Percentiles rank a stretch among this genome's conserved stretches.
These are phyloP conservation scores for Arabidopsis suecica DNA, from an alignment of 345 rosid species.

Conservation along the genomic window DNA sequence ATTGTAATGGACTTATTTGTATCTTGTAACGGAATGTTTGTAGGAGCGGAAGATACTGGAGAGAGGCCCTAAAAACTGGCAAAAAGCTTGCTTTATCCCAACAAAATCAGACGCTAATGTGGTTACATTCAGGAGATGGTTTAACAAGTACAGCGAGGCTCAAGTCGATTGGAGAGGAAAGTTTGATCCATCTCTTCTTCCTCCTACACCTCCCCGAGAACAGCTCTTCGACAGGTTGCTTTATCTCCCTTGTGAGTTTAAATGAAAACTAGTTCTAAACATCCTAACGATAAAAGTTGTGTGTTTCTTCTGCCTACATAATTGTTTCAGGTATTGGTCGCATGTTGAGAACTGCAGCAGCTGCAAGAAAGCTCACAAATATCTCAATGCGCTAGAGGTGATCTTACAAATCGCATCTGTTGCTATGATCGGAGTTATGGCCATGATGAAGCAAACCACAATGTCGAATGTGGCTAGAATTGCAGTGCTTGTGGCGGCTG, in stretches of 20 bases:
- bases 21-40: not conserved
- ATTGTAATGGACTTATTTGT: not conserved
- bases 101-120: slow-evolving; percentile 78
- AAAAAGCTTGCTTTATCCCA: slow-evolving; percentile 80
- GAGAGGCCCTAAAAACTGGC: slow-evolving; percentile 78
- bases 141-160: slow-evolving; percentile 66
- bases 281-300: not conserved
- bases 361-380: slow-evolving; percentile 67
- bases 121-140: slow-evolving; percentile 80
- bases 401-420: slow-evolving; percentile 60
- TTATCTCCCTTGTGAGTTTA: not conserved
- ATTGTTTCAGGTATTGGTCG: slow-evolving; percentile 68
- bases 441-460: slow-evolving; percentile 53
- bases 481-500: slow-evolving; percentile 51
- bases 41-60: slow-evolving; percentile 87
- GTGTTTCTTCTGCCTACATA: slow-evolving; percentile 3
- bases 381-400: slow-evolving; percentile 65
- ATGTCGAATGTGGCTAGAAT: slow-evolving; percentile 55
- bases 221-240: slow-evolving; percentile 79
- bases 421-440: slow-evolving; percentile 60
- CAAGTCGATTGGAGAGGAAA: slow-evolving; percentile 79
- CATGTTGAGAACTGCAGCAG: slow-evolving; percentile 86
- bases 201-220: slow-evolving; percentile 77
- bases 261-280: not conserved
- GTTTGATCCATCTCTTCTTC: slow-evolving; percentile 67